Percentiles rank a stretch among this genome's conserved stretches.
Evolutionary conservation across 768 basidiomycete species (phyloP).

Genomic region (Baorangia bicolor): DNA sequence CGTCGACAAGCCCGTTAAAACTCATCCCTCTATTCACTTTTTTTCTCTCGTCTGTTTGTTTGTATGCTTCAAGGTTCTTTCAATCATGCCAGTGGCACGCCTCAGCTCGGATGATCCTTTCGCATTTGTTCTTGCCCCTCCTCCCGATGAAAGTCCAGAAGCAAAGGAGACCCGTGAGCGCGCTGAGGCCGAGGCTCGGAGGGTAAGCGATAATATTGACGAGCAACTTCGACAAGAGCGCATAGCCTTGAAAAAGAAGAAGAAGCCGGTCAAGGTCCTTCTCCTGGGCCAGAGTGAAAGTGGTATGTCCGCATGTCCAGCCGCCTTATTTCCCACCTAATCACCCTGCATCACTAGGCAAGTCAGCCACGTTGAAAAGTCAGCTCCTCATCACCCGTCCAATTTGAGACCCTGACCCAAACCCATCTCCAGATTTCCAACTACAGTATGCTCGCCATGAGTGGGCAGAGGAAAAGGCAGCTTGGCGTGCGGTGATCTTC

Average conservation of each 20-base stretch:
- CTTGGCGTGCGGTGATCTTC: constrained; percentile 76
- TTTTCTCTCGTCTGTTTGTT: not conserved
- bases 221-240: constrained; percentile 65
- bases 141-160: constrained; percentile 58
- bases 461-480: constrained; percentile 65
- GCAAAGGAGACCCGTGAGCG: constrained; percentile 54
- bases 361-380: constrained; percentile 82
- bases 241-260: constrained; percentile 56
- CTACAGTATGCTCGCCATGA: constrained; percentile 67
- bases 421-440: constrained; percentile 56
- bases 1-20: not conserved
- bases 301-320: constrained; percentile 33
- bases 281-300: constrained; percentile 78
- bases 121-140: constrained; percentile 57
- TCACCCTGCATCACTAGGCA: constrained; percentile 35
- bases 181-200: constrained; percentile 62
- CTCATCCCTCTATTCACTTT: not conserved
- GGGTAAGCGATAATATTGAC: constrained; percentile 73
- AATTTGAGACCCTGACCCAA: not conserved
- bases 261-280: constrained; percentile 69
- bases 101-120: constrained; percentile 60
- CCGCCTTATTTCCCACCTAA: constrained; percentile 5
- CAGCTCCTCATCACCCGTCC: constrained; percentile 9
- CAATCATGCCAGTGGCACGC: constrained; percentile 28
- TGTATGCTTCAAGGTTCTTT: not conserved